A percentile compares a stretch with the other conserved stretches of the same genome.
phyloP scores from a whole-genome alignment of 371 early-diverging fungal genomes.

The Mucor saturninus region DNA sequence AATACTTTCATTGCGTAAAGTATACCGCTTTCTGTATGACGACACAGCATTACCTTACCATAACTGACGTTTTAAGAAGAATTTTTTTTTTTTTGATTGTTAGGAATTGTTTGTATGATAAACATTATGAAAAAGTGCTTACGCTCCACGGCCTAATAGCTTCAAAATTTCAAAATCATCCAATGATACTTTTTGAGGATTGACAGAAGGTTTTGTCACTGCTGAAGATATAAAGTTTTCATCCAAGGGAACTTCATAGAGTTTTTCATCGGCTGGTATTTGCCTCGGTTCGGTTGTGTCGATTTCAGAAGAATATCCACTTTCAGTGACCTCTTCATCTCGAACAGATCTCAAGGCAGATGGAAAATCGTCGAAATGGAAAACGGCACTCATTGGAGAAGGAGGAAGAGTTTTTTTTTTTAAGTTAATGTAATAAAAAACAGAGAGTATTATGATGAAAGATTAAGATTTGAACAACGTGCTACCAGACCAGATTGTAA shows the following conservation, averaged over 20 bases:
- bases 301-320: conserved; percentile 46
- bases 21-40: conserved; percentile 44
- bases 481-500: conserved; percentile 19
- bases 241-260: conserved; percentile 46
- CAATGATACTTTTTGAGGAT: conserved; percentile 71
- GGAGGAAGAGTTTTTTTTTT: neutral
- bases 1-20: conserved; percentile 94
- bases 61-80: conserved; percentile 27
- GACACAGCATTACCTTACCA: conserved; percentile 51
- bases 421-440: neutral
- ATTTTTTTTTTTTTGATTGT: too few relatives aligned
- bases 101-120: neutral
- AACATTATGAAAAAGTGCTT: conserved; percentile 6
- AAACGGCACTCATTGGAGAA: conserved; percentile 46
- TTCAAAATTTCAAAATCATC: conserved; percentile 92
- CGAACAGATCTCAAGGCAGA: conserved; percentile 7
- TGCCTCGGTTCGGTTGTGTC: conserved; percentile 41
- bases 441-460: conserved; percentile 7
- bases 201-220: conserved; percentile 27
- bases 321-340: conserved; percentile 29
- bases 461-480: conserved; percentile 16
- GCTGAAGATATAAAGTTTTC: conserved; percentile 47
- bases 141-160: conserved; percentile 91
- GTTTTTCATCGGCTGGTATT: conserved; percentile 34
- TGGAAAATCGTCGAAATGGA: conserved; percentile 50